Evolutionary conservation across 768 basidiomycete species (phyloP).

Genomic region (Termitomyces sp.): DNA sequence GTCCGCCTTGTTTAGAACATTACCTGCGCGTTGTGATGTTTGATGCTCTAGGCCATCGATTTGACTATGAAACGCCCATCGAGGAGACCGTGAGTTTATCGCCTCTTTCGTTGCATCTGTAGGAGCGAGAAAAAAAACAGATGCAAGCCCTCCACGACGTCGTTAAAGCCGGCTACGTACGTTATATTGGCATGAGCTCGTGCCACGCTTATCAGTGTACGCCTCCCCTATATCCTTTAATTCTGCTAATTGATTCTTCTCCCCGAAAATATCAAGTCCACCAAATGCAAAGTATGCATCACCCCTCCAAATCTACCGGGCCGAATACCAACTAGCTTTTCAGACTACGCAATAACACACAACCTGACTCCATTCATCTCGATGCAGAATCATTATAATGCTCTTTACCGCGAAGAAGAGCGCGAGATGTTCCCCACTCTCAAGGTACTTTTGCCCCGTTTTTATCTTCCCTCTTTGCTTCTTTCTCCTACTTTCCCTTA

Average conservation of each 20-base stretch:
- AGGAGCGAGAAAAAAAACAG: slow-evolving; percentile 17
- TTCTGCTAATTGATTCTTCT: not conserved
- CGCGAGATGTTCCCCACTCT: slow-evolving; percentile 59
- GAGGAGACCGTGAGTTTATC: slow-evolving; percentile 38
- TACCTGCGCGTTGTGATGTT: not conserved
- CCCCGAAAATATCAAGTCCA: slow-evolving; percentile 29
- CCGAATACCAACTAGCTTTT: not conserved
- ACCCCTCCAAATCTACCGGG: not conserved
- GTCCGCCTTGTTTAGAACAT: slow-evolving; percentile 3
- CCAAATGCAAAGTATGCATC: slow-evolving; percentile 47
- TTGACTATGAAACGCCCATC: slow-evolving; percentile 54
- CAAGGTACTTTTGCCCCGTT: slow-evolving; percentile 26
- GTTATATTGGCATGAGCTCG: slow-evolving; percentile 57
- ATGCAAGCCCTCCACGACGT: slow-evolving; percentile 70
- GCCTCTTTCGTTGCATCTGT: not conserved
- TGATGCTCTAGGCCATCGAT: slow-evolving; percentile 39
- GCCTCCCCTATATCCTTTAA: slow-evolving; percentile 6
- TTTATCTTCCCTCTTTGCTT: not conserved
- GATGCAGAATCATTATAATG: slow-evolving; percentile 65
- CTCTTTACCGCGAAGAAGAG: slow-evolving; percentile 63
- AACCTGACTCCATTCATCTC: slow-evolving; percentile 58
- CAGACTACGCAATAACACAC: slow-evolving; percentile 59
- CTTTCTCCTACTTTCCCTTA: not conserved
- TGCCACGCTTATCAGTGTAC: slow-evolving; percentile 53
- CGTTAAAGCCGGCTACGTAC: slow-evolving; percentile 57